Base-by-base conservation (phyloP, 2,329 filamentous ascomycete genomes). In the Alternaria conjuncta region DNA sequence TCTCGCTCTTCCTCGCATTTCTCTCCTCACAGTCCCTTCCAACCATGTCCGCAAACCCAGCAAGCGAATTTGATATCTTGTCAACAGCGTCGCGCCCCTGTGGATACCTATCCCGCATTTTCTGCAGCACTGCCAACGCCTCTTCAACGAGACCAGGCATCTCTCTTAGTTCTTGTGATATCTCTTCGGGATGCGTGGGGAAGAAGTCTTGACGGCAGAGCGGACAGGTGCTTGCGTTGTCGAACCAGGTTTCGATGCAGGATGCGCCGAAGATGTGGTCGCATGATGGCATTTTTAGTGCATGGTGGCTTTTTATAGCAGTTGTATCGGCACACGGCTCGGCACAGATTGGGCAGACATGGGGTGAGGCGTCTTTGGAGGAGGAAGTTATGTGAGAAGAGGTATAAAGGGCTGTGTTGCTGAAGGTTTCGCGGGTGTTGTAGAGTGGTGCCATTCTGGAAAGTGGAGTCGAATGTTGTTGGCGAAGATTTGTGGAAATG, bases 181-280 rank as follows among this genome's bases (percentile, higher is more conserved):
- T 26, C 7, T 44, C 36, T 55, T 25, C 23, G 18, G 53, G 53
- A 18, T 44, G 18, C 7, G 5, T 43, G 3, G 23, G 32, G 23
- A 55, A 55, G 23, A 44, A 43, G 21, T 55, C 32, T 44, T 55
- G 26, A 5, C 53, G 53, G 36, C 53, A 55, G 4, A 55, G 11
- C 5, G 53, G 53, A 6, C 53, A 55, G 11, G 53, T 55, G n/a
- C 53, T 28, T 28, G 53, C 53, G 12, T 15, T 15, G 15, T 55
- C 53, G 21, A 55, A 55, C 53, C 53, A 55, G 21, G 53, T 26
- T 28, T 55, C 53, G 23, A 55, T 55, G 53, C 53, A 55, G 11
- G 32, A 44, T 44, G 32, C 53, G 23, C 53, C 30, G n/a, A 55
- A 55, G 15, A 55, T 28, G 36, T 55, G 53, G 5, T 36, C 18